Percentiles rank a stretch among this genome's conserved stretches.
Evolutionary conservation across 768 basidiomycete genomes (phyloP).

Genomic region (Hydnum rufescens): DNA sequence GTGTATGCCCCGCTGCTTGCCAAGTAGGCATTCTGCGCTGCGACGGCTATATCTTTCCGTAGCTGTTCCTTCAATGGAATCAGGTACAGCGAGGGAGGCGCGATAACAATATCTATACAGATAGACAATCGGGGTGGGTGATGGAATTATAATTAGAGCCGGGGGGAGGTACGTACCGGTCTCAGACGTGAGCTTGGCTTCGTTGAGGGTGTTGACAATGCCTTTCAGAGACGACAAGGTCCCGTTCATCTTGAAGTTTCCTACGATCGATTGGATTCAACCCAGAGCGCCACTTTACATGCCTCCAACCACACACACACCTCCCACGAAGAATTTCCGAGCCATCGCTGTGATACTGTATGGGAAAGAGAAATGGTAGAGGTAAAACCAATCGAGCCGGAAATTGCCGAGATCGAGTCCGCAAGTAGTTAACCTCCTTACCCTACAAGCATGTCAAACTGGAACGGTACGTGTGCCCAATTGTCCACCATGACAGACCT

Average conservation of each 20-base stretch:
- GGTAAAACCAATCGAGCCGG: not conserved
- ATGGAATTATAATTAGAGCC: not conserved
- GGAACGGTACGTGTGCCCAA: constrained; percentile 2
- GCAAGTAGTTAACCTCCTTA: not conserved
- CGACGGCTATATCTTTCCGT: constrained; percentile 49
- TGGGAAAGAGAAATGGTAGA: not conserved
- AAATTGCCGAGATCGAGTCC: not conserved
- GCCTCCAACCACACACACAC: constrained; percentile 6
- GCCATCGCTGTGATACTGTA: constrained; percentile 27
- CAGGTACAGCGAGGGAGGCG: constrained; percentile 80
- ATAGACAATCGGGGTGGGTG: not conserved
- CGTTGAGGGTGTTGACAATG: constrained; percentile 54
- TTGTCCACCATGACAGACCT: not conserved
- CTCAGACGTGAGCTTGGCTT: constrained; percentile 52
- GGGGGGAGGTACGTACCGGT: constrained; percentile 35
- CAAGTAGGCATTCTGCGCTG: constrained; percentile 84
- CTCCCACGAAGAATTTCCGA: constrained; percentile 85
- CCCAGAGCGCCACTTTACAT: not conserved
- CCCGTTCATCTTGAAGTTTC: constrained; percentile 96
- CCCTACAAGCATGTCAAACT: constrained; percentile 42
- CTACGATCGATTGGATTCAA: constrained; percentile 8
- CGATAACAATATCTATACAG: constrained; percentile 69
- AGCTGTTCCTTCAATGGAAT: constrained; percentile 43
- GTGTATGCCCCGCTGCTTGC: constrained; percentile 82
- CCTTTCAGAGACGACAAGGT: constrained; percentile 40